Percentiles rank a stretch among this genome's conserved stretches.
phyloP scores from a whole-genome alignment of 306 rosid genomes.

The Alnus glutinosa region DNA sequence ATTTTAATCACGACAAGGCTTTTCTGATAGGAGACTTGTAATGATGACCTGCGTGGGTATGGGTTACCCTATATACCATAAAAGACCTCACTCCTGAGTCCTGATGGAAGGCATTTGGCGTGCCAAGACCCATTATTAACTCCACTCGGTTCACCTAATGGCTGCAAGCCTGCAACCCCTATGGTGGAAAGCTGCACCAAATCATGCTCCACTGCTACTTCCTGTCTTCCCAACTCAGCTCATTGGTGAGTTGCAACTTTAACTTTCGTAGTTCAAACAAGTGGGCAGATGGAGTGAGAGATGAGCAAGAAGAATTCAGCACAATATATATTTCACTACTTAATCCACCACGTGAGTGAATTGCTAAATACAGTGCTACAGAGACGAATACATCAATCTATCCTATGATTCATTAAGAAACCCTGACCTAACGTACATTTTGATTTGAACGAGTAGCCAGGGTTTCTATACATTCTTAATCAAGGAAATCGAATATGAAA shows the following conservation, averaged over 20 bases:
- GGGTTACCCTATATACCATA: no score
- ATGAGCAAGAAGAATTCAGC: neutral
- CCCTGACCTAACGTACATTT: neutral
- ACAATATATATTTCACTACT: neutral
- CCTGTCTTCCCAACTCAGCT: neutral
- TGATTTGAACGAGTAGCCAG: constrained; percentile 32
- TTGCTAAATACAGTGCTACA: neutral
- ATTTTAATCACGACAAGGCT: no score
- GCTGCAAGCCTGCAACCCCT: neutral
- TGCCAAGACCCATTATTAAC: neutral
- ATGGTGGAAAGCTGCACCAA: neutral
- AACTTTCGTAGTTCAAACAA: neutral
- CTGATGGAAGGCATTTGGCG: neutral
- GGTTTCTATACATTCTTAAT: constrained; percentile 38
- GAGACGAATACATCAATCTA: neutral
- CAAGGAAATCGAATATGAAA: constrained; percentile 24
- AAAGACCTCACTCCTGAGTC: no score
- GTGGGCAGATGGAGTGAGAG: neutral
- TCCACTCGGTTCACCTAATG: neutral
- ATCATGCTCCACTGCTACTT: neutral
- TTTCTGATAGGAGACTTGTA: no score
- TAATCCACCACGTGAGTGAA: neutral
- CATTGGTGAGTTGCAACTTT: neutral
- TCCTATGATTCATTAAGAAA: neutral
- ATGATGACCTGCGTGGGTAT: no score